Evolutionary conservation across 495 filamentous ascomycete genomes (phyloP).

Genomic region (Neurospora terricola): DNA sequence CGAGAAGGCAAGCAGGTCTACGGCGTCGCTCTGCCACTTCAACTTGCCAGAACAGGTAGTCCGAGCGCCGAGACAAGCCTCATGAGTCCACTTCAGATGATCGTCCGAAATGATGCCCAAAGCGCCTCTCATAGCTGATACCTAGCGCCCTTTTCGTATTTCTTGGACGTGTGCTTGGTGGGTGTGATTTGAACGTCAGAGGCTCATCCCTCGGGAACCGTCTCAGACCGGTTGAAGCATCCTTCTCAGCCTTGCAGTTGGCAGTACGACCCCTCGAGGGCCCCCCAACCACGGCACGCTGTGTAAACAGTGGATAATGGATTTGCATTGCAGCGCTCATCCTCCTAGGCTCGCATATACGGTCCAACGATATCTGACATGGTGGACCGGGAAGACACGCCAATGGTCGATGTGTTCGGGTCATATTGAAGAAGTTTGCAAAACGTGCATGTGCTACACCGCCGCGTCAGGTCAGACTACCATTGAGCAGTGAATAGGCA

Average conservation of each 20-base stretch:
- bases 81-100: neutral
- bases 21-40: neutral
- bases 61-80: neutral
- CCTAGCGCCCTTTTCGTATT: neutral
- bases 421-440: neutral
- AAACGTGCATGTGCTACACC: neutral
- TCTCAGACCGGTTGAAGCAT: neutral
- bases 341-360: neutral
- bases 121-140: neutral
- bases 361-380: neutral
- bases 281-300: neutral
- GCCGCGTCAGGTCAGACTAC: neutral
- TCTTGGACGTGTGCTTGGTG: neutral
- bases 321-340: neutral
- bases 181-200: neutral
- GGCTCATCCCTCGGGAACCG: neutral
- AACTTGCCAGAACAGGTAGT: neutral
- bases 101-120: neutral
- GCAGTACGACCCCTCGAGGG: neutral
- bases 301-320: neutral
- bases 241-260: neutral
- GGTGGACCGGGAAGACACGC: neutral
- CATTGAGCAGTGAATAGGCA: neutral
- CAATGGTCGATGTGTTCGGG: neutral
- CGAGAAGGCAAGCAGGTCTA: neutral